phyloP scores from a whole-genome alignment of 257 asterid genomes.

The Fraxinus quadrangulata region DNA sequence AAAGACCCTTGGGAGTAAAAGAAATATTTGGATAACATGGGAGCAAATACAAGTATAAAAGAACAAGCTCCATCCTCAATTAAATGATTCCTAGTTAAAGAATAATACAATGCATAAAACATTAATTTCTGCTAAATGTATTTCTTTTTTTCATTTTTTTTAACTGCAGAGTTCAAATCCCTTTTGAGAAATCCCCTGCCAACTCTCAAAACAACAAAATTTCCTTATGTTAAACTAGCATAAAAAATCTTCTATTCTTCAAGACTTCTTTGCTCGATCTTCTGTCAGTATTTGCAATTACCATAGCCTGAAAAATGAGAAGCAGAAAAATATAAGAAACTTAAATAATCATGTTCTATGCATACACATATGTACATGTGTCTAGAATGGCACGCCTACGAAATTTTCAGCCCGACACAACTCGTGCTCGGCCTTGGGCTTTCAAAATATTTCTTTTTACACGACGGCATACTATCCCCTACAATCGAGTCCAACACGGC shows the following conservation, averaged over 20 bases:
- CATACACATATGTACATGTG: not conserved
- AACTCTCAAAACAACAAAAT: not conserved
- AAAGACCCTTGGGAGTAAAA: not conserved
- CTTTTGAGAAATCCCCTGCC: not conserved
- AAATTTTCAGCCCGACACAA: not conserved
- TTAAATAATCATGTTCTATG: not conserved
- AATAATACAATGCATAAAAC: not conserved
- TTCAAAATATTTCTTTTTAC: too few species aligned
- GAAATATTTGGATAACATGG: not conserved
- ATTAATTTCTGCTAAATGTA: not conserved
- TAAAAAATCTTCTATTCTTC: not conserved
- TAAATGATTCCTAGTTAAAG: not conserved
- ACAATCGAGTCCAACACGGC: not conserved
- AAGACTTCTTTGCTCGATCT: conserved; percentile 1
- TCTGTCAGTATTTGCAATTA: conserved; percentile 35
- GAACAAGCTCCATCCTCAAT: not conserved
- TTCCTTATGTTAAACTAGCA: not conserved
- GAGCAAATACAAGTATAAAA: not conserved
- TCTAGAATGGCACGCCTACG: not conserved
- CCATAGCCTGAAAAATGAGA: conserved; percentile 40
- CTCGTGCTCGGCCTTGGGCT: not conserved
- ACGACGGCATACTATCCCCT: not conserved
- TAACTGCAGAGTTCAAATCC: not conserved
- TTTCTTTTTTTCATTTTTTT: not conserved
- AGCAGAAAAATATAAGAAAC: not conserved